These are phyloP conservation scores for Trichocomaceae sp. DNA, from an alignment of 2,329 filamentous ascomycete species.

Conservation along the genomic window DNA sequence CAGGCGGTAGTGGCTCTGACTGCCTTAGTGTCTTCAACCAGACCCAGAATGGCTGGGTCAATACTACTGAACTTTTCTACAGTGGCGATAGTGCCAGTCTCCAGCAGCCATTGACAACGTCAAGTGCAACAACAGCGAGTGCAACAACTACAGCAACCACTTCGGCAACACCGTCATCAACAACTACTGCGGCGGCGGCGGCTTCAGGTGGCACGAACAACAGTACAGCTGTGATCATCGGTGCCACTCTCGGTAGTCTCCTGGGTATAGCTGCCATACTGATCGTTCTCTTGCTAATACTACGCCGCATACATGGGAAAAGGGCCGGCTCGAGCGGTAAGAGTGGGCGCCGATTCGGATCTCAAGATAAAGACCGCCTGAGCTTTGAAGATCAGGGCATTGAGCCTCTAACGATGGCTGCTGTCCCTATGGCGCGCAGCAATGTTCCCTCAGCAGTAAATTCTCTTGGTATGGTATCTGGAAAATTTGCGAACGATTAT, in stretches of 20 bases:
- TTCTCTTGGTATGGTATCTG: conserved; percentile 37
- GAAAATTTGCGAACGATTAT: conserved; percentile 21
- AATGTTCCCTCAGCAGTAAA: conserved; percentile 34
- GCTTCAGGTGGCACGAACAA: conserved; percentile 23
- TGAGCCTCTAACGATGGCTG: conserved; percentile 36
- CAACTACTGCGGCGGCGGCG: conserved; percentile 13
- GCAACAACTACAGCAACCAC: conserved; percentile 25
- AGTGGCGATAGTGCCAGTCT: conserved; percentile 23
- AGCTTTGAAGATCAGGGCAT: conserved; percentile 42
- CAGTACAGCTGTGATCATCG: conserved; percentile 57
- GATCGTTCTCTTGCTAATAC: conserved; percentile 62
- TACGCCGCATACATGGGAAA: conserved; percentile 56
- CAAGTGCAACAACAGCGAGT: conserved; percentile 23
- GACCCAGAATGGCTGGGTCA: conserved; percentile 68
- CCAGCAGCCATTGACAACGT: conserved; percentile 23
- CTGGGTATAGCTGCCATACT: conserved; percentile 65
- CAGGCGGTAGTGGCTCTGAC: conserved; percentile 63
- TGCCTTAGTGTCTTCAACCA: conserved; percentile 72
- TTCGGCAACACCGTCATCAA: conserved; percentile 26
- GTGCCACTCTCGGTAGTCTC: conserved; percentile 75
- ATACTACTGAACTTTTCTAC: conserved; percentile 59
- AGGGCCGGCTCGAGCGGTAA: conserved; percentile 43
- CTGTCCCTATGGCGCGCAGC: conserved; percentile 41
- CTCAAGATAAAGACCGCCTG: conserved; percentile 51
- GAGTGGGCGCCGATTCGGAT: conserved; percentile 37